These are phyloP conservation scores for Cerrena zonata DNA, from an alignment of 1,284 basidiomycete genomes.

Conservation along the genomic window DNA sequence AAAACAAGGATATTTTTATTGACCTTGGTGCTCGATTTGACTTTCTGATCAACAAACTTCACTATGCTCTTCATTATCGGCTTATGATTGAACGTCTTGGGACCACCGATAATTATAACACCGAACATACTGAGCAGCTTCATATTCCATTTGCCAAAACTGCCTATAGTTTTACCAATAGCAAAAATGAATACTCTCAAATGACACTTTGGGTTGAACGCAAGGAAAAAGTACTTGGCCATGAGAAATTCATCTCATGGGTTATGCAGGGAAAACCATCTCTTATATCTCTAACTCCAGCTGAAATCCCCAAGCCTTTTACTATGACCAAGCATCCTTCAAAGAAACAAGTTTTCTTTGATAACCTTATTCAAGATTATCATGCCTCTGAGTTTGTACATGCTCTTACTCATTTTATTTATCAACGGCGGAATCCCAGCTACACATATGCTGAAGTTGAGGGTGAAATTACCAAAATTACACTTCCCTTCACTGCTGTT, in stretches of 20 bases:
- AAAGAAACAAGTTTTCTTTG: constrained; percentile 16
- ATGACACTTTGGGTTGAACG: constrained; percentile 33
- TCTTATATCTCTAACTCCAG: not conserved
- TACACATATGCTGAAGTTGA: not conserved
- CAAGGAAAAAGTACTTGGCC: constrained; percentile 25
- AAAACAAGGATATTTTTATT: constrained; percentile 23
- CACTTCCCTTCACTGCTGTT: constrained; percentile 2
- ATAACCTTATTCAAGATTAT: constrained; percentile 17
- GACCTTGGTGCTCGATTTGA: constrained; percentile 20
- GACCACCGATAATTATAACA: constrained; percentile 23
- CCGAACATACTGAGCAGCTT: constrained; percentile 18
- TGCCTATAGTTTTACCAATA: constrained; percentile 27
- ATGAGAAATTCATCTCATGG: constrained; percentile 22
- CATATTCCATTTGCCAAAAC: constrained; percentile 20
- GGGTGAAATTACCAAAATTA: not conserved
- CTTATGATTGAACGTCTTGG: constrained; percentile 16
- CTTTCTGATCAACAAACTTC: constrained; percentile 28
- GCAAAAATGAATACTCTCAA: constrained; percentile 28
- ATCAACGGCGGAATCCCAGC: constrained; percentile 6
- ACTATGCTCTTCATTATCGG: constrained; percentile 20
- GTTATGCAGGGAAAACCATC: constrained; percentile 7
- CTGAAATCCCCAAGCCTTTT: not conserved
- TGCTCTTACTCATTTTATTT: constrained; percentile 8
- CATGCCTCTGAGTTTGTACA: constrained; percentile 21
- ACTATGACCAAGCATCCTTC: constrained; percentile 24